A percentile compares a stretch with the other conserved stretches of the same genome.
Conservation (phyloP, 352 stramenopile genomes). For the Globisporangium uncinulatum region DNA sequence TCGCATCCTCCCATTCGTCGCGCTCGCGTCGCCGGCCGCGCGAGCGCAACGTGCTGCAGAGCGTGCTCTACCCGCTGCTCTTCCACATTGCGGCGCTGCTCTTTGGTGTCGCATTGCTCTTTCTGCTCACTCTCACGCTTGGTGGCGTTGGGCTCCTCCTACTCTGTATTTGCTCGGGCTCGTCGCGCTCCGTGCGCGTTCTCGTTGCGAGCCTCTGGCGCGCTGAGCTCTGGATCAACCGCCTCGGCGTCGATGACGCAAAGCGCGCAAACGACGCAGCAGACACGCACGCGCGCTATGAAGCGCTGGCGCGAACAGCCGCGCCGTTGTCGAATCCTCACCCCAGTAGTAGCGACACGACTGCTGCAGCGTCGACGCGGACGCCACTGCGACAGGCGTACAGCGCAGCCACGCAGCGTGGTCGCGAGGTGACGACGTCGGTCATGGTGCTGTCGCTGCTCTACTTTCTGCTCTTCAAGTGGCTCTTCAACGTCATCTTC, state of each 20-base stretch:
- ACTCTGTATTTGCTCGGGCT: constrained; percentile 34
- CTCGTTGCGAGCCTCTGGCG: constrained; percentile 55
- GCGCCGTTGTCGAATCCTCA: too few species aligned
- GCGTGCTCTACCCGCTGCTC: constrained; percentile 31
- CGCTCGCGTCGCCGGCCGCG: not conserved
- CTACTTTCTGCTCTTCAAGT: constrained; percentile 72
- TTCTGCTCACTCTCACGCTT: constrained; percentile 32
- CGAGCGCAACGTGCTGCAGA: constrained; percentile 24
- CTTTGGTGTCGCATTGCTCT: constrained; percentile 30
- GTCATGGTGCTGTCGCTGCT: constrained; percentile 63
- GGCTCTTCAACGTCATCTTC: constrained; percentile 53
- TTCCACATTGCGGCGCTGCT: constrained; percentile 51
- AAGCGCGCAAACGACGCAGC: constrained; percentile 8
- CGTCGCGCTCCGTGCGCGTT: constrained; percentile 27
- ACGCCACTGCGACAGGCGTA: not conserved
- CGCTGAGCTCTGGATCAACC: constrained; percentile 49
- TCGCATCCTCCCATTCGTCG: too few species aligned
- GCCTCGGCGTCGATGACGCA: constrained; percentile 13
- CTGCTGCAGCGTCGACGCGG: not conserved
- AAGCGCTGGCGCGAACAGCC: constrained; percentile 3
- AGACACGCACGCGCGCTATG: constrained; percentile 6
- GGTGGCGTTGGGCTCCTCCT: constrained; percentile 33
- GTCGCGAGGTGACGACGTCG: constrained; percentile 41
- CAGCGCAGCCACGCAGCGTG: constrained; percentile 1
- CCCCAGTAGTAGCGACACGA: too few species aligned